A percentile compares a stretch with the other conserved stretches of the same genome.
Evolutionary conservation across 2,329 filamentous ascomycete species (phyloP).

Genomic region (Aspergillus vadensis): DNA sequence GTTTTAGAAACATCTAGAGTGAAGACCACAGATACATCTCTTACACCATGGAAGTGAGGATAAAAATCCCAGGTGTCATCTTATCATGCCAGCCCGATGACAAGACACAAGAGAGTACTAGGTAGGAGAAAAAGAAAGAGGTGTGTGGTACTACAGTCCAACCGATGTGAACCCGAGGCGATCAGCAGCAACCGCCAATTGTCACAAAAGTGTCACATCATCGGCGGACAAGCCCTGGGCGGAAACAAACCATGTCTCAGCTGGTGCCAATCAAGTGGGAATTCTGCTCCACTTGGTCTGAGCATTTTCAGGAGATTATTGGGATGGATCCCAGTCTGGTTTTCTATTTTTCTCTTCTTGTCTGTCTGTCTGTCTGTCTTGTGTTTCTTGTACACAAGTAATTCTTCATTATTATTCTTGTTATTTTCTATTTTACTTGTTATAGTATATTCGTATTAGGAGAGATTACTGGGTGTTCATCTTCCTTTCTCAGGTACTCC

Average conservation of each 20-base stretch:
- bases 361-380: too few species aligned
- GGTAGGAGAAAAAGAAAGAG: neutral
- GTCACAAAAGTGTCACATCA: constrained; percentile 27
- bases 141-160: neutral
- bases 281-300: constrained; percentile 17
- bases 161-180: neutral
- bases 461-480: neutral
- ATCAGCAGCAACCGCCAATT: constrained; percentile 10
- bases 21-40: too few species aligned
- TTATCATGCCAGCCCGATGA: neutral
- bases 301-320: constrained; percentile 21
- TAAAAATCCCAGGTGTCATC: neutral
- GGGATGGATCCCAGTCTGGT: neutral
- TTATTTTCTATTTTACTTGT: neutral
- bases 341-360: neutral
- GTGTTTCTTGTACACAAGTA: too few species aligned
- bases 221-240: constrained; percentile 18
- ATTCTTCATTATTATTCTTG: neutral
- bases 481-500: neutral
- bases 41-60: too few species aligned
- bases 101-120: neutral
- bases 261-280: constrained; percentile 21
- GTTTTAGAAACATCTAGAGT: too few species aligned
- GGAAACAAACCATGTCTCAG: constrained; percentile 42
- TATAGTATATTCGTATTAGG: neutral